These are phyloP conservation scores for Singerocomus inundabilis DNA, from an alignment of 1,284 basidiomycete genomes.

Conservation along the genomic window DNA sequence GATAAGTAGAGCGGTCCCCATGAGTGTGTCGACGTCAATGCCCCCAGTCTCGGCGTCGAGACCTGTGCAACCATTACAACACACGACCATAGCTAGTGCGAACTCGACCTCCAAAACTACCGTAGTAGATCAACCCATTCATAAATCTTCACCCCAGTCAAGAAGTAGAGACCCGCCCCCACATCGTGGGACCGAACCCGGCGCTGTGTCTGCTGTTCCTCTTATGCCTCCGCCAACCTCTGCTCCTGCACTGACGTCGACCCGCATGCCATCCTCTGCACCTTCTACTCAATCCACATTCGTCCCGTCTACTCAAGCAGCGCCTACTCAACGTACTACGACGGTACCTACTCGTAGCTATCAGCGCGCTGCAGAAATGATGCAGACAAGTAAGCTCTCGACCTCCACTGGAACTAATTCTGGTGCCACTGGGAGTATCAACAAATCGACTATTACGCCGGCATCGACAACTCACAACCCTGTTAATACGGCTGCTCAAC, in stretches of 20 bases:
- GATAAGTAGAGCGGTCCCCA: slow-evolving; percentile 12
- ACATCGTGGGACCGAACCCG: slow-evolving; percentile 13
- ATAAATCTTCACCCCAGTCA: slow-evolving; percentile 25
- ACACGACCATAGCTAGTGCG: slow-evolving; percentile 1
- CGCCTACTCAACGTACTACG: slow-evolving; percentile 17
- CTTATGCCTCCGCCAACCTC: slow-evolving; percentile 24
- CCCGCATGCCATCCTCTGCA: slow-evolving; percentile 23
- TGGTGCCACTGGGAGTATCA: slow-evolving; percentile 1
- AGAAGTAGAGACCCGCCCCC: slow-evolving; percentile 20
- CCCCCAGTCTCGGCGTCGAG: slow-evolving; percentile 7
- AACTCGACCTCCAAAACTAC: slow-evolving; percentile 6
- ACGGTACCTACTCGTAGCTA: slow-evolving; percentile 17
- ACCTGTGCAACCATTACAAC: slow-evolving; percentile 14
- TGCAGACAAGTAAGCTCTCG: slow-evolving; percentile 23
- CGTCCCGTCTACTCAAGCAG: slow-evolving; percentile 3
- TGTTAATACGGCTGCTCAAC: slow-evolving; percentile 5
- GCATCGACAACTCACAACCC: slow-evolving; percentile 10
- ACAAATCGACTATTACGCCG: slow-evolving; percentile 10
- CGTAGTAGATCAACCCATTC: slow-evolving; percentile 10
- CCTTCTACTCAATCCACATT: slow-evolving; percentile 24
- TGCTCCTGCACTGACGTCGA: slow-evolving; percentile 1
- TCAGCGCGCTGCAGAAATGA: slow-evolving; percentile 25
- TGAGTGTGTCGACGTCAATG: slow-evolving; percentile 1
- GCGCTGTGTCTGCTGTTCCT: slow-evolving; percentile 5
- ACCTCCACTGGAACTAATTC: background rate